phyloP scores from a whole-genome alignment of 2,329 filamentous ascomycete species.

The Exophiala mesophila region DNA sequence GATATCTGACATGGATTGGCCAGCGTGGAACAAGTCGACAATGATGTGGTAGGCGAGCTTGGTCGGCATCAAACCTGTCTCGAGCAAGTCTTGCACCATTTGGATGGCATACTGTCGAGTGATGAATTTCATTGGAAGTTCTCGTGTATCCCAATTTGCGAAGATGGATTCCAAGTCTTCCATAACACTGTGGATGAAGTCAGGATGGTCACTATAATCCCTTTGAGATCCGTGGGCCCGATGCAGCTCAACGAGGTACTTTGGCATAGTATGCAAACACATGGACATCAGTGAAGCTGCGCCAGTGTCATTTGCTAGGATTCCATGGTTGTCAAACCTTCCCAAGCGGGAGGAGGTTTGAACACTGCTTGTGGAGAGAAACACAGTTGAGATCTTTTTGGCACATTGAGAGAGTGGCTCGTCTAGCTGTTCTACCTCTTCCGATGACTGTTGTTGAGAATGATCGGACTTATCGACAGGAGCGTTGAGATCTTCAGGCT shows the following conservation, averaged over 20 bases:
- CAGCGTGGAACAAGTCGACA: neutral
- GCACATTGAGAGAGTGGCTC: too few species aligned
- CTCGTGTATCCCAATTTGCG: conserved; percentile 6
- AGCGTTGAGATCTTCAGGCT: too few species aligned
- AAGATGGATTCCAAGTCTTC: conserved; percentile 16
- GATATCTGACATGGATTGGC: conserved; percentile 4
- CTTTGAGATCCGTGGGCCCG: too few species aligned
- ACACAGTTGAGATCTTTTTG: too few species aligned
- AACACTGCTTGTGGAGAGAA: too few species aligned
- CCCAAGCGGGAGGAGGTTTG: too few species aligned
- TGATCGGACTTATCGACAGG: too few species aligned
- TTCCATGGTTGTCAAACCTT: too few species aligned
- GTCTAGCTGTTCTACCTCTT: too few species aligned
- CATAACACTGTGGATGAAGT: conserved; percentile 6
- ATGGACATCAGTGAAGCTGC: conserved; percentile 9
- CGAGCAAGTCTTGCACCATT: conserved; percentile 7
- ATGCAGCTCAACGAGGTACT: conserved; percentile 11
- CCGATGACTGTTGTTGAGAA: too few species aligned
- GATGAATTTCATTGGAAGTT: conserved; percentile 6
- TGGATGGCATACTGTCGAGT: conserved; percentile 7
- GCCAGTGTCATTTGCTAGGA: too few species aligned
- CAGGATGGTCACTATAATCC: conserved; percentile 10
- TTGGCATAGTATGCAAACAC: conserved; percentile 7
- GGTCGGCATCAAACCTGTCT: neutral
- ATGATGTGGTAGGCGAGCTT: conserved; percentile 1